These are phyloP conservation scores for Maudiozyma bulderi DNA, from an alignment of 805 yeast genomes.

Conservation along the genomic window DNA sequence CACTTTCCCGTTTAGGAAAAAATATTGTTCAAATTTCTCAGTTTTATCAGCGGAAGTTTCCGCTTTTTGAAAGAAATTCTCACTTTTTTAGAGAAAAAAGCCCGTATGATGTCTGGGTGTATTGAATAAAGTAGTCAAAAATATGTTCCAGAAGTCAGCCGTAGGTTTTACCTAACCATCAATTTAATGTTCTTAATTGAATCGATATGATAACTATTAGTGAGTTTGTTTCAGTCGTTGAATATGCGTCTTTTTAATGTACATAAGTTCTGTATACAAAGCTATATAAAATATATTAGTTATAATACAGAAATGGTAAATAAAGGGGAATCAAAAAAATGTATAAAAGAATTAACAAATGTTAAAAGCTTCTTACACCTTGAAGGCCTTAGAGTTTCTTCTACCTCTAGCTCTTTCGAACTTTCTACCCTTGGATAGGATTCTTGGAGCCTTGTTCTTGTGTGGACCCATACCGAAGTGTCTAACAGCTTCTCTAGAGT, in stretches of 20 bases:
- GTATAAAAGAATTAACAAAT: neutral
- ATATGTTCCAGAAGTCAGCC: too few relatives aligned
- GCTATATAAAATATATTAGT: neutral
- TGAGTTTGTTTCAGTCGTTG: too few relatives aligned
- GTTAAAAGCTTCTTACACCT: constrained; percentile 59
- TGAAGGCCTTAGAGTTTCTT: constrained; percentile 99
- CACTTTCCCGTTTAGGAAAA: too few relatives aligned
- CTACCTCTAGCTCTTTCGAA: constrained; percentile 99
- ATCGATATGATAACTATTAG: too few relatives aligned
- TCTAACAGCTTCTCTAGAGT: constrained; percentile 98
- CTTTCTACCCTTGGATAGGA: constrained; percentile 95
- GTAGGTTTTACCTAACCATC: too few relatives aligned
- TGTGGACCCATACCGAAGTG: constrained; percentile 99
- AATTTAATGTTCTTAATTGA: too few relatives aligned
- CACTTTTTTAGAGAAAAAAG: too few relatives aligned
- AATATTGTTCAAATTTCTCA: too few relatives aligned
- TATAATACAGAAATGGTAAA: neutral
- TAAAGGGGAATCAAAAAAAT: neutral
- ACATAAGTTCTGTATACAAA: neutral
- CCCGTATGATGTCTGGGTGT: too few relatives aligned
- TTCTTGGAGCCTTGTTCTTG: constrained; percentile 99
- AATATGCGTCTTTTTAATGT: neutral
- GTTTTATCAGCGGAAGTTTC: too few relatives aligned
- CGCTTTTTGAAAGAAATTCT: too few relatives aligned
- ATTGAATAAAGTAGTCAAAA: too few relatives aligned